phyloP scores from a whole-genome alignment of 768 basidiomycete species.

The Pholiota microspora region DNA sequence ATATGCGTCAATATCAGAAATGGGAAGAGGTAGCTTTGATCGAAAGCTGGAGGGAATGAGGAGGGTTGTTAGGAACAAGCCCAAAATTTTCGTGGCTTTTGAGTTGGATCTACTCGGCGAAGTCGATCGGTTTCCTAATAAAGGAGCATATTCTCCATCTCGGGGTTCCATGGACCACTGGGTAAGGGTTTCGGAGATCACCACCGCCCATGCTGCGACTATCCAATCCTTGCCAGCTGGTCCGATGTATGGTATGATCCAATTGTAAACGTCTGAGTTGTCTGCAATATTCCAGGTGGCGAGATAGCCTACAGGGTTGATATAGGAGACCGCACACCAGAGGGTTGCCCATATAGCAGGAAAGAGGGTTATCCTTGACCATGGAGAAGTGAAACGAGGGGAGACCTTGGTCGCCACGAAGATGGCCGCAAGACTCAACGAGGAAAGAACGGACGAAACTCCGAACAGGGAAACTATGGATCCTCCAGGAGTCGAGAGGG shows the following conservation, averaged over 20 bases:
- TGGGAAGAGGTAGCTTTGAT: slow-evolving; percentile 37
- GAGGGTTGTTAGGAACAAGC: slow-evolving; percentile 38
- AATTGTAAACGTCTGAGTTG: slow-evolving; percentile 54
- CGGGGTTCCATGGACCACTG: slow-evolving; percentile 54
- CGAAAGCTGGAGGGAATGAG: slow-evolving; percentile 55
- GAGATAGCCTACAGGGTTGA: slow-evolving; percentile 71
- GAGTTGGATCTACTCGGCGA: slow-evolving; percentile 12
- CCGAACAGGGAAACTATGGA: slow-evolving; percentile 47
- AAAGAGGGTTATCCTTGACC: slow-evolving; percentile 55
- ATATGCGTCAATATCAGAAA: slow-evolving; percentile 31
- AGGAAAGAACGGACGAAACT: slow-evolving; percentile 43
- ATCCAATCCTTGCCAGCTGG: slow-evolving; percentile 69
- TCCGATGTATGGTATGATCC: slow-evolving; percentile 61
- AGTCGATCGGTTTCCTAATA: slow-evolving; percentile 6
- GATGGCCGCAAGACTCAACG: slow-evolving; percentile 37
- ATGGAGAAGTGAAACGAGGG: slow-evolving; percentile 29
- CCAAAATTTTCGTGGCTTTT: slow-evolving; percentile 34
- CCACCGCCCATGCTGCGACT: slow-evolving; percentile 71
- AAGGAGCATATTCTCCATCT: slow-evolving; percentile 15
- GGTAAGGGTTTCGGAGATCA: slow-evolving; percentile 52
- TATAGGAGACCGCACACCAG: slow-evolving; percentile 52
- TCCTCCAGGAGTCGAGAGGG: slow-evolving; percentile 49
- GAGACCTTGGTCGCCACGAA: slow-evolving; percentile 37
- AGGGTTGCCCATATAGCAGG: slow-evolving; percentile 66
- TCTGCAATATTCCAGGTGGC: slow-evolving; percentile 67